These are phyloP conservation scores for Neurospora sp. DNA, from an alignment of 495 filamentous ascomycete species.

Conservation along the genomic window DNA sequence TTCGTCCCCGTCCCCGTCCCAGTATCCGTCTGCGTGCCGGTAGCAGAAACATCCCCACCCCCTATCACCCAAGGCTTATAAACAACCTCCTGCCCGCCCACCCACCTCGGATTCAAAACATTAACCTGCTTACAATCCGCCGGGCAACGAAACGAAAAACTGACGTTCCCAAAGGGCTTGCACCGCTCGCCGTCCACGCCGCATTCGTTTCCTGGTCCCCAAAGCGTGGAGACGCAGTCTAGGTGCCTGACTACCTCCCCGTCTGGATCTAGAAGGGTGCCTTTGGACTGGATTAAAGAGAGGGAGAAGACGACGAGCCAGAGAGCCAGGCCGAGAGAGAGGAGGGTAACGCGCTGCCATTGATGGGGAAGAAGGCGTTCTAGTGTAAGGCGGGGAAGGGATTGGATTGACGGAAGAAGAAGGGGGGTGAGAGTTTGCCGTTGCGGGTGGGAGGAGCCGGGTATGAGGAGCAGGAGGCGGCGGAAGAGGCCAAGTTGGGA, in stretches of 20 bases:
- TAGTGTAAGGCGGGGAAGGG: slow-evolving; percentile 50
- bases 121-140: slow-evolving; percentile 56
- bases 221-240: slow-evolving; percentile 49
- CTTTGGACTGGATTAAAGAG: slow-evolving; percentile 46
- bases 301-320: slow-evolving; percentile 58
- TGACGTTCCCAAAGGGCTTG: slow-evolving; percentile 58
- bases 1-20: slow-evolving; percentile 9
- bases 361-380: slow-evolving; percentile 47
- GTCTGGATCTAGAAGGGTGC: slow-evolving; percentile 50
- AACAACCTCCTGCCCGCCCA: slow-evolving; percentile 61
- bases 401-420: slow-evolving; percentile 51
- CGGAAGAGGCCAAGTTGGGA: no score
- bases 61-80: slow-evolving; percentile 66
- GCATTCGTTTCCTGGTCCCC: slow-evolving; percentile 59
- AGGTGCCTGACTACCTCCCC: slow-evolving; percentile 45
- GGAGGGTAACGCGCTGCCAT: slow-evolving; percentile 44
- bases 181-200: slow-evolving; percentile 69
- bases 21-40: slow-evolving; percentile 12
- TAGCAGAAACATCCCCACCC: slow-evolving; percentile 33
- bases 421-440: slow-evolving; percentile 46
- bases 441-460: slow-evolving; percentile 8
- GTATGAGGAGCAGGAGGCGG: slow-evolving; percentile 1
- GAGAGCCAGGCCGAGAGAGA: slow-evolving; percentile 46
- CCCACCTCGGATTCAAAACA: slow-evolving; percentile 58
- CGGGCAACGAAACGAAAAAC: slow-evolving; percentile 69